phyloP scores from a whole-genome alignment of 2,329 filamentous ascomycete species.

The Trichoderma endophyticum region DNA sequence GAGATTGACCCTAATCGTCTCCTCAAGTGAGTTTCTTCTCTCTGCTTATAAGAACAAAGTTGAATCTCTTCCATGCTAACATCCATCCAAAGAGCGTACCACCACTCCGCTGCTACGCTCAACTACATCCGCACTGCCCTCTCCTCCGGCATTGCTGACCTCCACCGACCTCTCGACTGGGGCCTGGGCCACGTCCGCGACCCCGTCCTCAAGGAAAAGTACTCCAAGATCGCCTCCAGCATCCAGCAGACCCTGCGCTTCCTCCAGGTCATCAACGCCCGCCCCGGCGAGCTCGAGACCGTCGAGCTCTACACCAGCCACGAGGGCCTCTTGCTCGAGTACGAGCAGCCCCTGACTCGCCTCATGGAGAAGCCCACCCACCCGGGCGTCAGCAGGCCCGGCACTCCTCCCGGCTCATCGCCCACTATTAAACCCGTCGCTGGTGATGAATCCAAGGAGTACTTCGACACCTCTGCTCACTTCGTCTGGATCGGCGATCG shows the following conservation, averaged over 20 bases:
- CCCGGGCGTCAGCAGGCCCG: conserved; percentile 43
- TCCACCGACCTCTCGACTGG: conserved; percentile 94
- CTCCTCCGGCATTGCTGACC: conserved; percentile 83
- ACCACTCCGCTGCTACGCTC: conserved; percentile 88
- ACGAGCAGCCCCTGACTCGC: conserved; percentile 84
- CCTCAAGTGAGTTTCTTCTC: conserved; percentile 53
- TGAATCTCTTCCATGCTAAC: background rate
- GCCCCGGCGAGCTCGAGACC: conserved; percentile 77
- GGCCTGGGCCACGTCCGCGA: conserved; percentile 87
- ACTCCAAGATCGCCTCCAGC: conserved; percentile 76
- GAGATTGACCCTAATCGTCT: conserved; percentile 79
- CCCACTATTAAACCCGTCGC: conserved; percentile 31
- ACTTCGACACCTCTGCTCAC: conserved; percentile 92
- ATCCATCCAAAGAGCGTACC: conserved; percentile 67
- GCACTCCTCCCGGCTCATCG: conserved; percentile 41
- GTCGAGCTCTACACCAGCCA: conserved; percentile 96
- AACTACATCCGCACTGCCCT: conserved; percentile 88
- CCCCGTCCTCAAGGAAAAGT: conserved; percentile 77
- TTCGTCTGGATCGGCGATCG: conserved; percentile 99
- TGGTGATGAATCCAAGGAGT: conserved; percentile 52
- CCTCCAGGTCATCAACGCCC: conserved; percentile 89
- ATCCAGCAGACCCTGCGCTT: conserved; percentile 91
- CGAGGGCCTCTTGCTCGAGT: conserved; percentile 89
- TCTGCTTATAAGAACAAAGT: background rate
- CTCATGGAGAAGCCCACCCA: conserved; percentile 64